Base-by-base conservation (phyloP, 2,329 filamentous ascomycete species). In the Myotisia sp. region DNA sequence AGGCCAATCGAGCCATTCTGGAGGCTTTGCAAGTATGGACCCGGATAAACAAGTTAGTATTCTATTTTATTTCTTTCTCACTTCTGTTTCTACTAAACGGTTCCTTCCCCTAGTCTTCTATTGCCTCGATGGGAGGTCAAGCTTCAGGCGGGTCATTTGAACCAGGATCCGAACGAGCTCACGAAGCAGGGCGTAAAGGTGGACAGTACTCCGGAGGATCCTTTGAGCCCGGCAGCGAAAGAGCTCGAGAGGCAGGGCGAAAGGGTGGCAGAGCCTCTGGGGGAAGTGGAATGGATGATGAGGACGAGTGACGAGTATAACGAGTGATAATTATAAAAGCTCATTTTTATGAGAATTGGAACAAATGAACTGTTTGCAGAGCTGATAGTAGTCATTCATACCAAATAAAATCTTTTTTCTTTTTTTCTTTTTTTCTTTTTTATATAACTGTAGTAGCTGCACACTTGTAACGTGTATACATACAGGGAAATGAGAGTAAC, bases 71-170 rank as follows among this genome's bases (percentile, higher is more conserved):
- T 23, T 10, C 3, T 12, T 26, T 23, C 18, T 12, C 7, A 14
- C 7, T 6, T 17, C 21, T 28, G n/a, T n/a, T n/a, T n/a, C n/a
- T n/a, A n/a, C n/a, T n/a, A n/a, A n/a, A n/a, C n/a, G n/a, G n/a
- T 7, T 10, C 7, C 5, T 17, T 33, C 17, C 16, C 13, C 29
- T 19, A 14, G 13, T 7, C n/a, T n/a, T n/a, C n/a, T n/a, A n/a
- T n/a, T n/a, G n/a, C n/a, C 2, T 72, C 69, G 7, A 56, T 60
- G 49, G 70, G 70, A 6, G 69, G 67, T 3, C 55, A 70, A 33
- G 63, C 65, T 0, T 71, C 67, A 0, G 56, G 59, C 23, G 68
- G 70, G 3, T 68, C 62, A 3, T 74, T 74, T 35, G 63, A 71
- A 44, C 59, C 60, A 0, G 65, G 69, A 5, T 65, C 62, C 30